Evolutionary conservation across 352 stramenopile genomes (phyloP).

Genomic region (Globisporangium ultimum): DNA sequence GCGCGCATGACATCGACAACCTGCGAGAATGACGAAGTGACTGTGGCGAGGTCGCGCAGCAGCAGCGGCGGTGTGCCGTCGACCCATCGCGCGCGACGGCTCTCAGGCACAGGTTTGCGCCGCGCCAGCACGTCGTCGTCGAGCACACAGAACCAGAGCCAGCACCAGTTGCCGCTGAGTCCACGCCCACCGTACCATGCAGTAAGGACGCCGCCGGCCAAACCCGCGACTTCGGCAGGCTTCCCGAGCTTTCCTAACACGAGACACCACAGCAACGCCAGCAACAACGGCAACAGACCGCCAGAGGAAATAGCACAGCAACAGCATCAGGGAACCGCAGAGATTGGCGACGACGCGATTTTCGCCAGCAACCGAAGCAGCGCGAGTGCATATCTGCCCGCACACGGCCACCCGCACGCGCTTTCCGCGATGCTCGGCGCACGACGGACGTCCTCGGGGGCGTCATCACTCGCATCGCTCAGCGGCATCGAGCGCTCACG

Average conservation of each 20-base stretch:
- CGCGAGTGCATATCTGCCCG: slow-evolving; percentile 1
- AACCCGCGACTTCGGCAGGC: no score
- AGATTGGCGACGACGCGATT: slow-evolving; percentile 1
- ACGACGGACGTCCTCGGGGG: slow-evolving; percentile 2
- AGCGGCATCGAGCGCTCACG: neutral
- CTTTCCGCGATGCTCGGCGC: slow-evolving; percentile 39
- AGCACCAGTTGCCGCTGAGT: neutral
- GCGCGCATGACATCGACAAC: no score
- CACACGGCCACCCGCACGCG: slow-evolving; percentile 39
- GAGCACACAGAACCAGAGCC: neutral
- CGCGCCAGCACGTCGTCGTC: neutral
- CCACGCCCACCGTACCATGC: slow-evolving; percentile 24
- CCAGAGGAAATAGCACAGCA: slow-evolving; percentile 19
- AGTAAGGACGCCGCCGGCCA: slow-evolving; percentile 23
- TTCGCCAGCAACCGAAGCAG: neutral
- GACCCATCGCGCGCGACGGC: no score
- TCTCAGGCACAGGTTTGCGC: no score
- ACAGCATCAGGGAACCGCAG: slow-evolving; percentile 4
- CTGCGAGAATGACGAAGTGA: no score
- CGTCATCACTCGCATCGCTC: neutral
- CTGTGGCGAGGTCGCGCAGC: no score
- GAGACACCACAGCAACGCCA: neutral
- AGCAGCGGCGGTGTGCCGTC: no score
- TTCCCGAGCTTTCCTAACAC: no score
- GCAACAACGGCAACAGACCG: slow-evolving; percentile 1